phyloP scores from a whole-genome alignment of 2,329 filamentous ascomycete genomes.

The Xylaria sp. region DNA sequence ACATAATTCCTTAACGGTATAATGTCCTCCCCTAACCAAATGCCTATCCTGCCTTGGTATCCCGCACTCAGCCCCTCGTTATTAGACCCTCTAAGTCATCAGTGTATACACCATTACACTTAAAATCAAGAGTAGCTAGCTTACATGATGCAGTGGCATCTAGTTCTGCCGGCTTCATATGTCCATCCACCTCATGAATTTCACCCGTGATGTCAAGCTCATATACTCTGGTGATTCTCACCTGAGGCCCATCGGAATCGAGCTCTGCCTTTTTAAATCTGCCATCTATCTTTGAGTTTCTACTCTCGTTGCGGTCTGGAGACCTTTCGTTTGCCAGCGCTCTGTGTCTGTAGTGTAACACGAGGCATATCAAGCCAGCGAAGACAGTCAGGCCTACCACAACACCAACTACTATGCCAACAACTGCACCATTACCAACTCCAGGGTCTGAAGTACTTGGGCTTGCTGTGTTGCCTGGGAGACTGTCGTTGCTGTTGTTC shows the following conservation, averaged over 20 bases:
- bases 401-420: background rate
- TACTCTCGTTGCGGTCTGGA: background rate
- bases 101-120: background rate
- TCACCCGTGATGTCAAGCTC: conserved; percentile 5
- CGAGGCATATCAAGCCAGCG: background rate
- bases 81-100: background rate
- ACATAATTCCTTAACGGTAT: background rate
- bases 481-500: background rate
- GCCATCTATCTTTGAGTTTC: background rate
- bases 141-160: background rate
- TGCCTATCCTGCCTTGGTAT: background rate
- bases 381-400: background rate
- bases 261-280: conserved; percentile 5
- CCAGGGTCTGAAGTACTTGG: background rate
- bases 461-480: background rate
- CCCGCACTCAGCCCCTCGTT: background rate
- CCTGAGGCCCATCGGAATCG: background rate
- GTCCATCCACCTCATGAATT: conserved; percentile 1
- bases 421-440: background rate
- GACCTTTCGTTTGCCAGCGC: too few relatives aligned
- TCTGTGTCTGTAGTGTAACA: conserved; percentile 2
- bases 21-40: background rate
- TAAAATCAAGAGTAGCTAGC: too few relatives aligned
- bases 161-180: conserved; percentile 9
- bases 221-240: background rate